Percentiles rank a stretch among this genome's conserved stretches.
phyloP scores from a whole-genome alignment of 2,329 filamentous ascomycete genomes.

The Orbilia javanica region DNA sequence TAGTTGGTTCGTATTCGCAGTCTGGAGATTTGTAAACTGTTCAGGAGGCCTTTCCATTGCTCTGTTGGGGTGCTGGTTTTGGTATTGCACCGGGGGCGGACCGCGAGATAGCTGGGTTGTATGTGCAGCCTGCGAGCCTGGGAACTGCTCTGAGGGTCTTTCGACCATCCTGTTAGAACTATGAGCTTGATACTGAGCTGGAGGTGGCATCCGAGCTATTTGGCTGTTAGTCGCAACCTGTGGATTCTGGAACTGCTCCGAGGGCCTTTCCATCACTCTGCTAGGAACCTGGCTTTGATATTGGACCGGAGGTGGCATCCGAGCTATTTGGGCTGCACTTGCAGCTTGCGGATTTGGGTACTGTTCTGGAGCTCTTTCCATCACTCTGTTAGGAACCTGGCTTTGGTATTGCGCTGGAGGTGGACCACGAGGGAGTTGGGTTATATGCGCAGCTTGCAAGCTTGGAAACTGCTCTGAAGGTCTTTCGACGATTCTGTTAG shows the following conservation, averaged over 20 bases:
- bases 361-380: neutral
- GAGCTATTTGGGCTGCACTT: too few relatives aligned
- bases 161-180: constrained; percentile 7
- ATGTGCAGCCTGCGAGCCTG: too few relatives aligned
- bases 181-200: neutral
- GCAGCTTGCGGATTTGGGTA: neutral
- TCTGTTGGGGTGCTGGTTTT: neutral
- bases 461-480: too few relatives aligned
- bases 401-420: too few relatives aligned
- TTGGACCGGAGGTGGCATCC: too few relatives aligned
- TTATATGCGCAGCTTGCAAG: too few relatives aligned
- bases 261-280: neutral
- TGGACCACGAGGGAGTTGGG: too few relatives aligned
- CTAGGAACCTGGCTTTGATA: too few relatives aligned
- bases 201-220: neutral
- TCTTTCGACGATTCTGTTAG: too few relatives aligned
- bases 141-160: neutral
- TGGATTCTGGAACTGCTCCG: neutral
- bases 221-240: neutral
- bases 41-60: constrained; percentile 26
- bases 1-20: constrained; percentile 16
- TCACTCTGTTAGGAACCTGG: too few relatives aligned
- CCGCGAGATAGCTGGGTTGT: neutral
- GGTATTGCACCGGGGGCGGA: neutral
- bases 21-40: constrained; percentile 1